A percentile compares a stretch with the other conserved stretches of the same genome.
phyloP scores from a whole-genome alignment of 2,329 filamentous ascomycete genomes.

The Trichoderma hamatum region DNA sequence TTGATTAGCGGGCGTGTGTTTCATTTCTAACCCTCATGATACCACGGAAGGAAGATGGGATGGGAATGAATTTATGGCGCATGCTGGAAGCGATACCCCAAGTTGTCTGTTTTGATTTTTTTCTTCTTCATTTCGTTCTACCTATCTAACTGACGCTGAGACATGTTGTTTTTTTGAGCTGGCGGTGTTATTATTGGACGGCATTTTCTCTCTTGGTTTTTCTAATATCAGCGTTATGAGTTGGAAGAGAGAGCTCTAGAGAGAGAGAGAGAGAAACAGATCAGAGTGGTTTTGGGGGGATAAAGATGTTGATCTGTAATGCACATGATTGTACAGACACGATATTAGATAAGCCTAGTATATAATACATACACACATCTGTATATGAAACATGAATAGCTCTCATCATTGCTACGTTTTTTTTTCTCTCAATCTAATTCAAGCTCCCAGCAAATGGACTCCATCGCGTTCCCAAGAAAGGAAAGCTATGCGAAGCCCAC shows the following conservation, averaged over 20 bases:
- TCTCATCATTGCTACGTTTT: neutral
- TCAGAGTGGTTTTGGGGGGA: neutral
- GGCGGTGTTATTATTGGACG: neutral
- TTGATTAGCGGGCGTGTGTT: conserved; percentile 22
- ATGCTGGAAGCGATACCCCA: conserved; percentile 29
- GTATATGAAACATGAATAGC: neutral
- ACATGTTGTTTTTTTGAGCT: neutral
- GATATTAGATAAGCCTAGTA: neutral
- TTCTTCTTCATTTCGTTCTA: neutral
- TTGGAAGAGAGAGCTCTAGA: neutral
- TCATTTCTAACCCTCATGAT: conserved; percentile 24
- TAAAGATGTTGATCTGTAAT: neutral
- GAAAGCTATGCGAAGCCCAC: conserved; percentile 1
- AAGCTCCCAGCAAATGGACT: neutral
- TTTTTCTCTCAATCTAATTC: neutral
- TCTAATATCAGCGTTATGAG: neutral
- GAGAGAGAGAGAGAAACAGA: neutral
- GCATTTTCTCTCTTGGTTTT: neutral
- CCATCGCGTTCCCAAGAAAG: neutral
- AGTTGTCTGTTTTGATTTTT: neutral
- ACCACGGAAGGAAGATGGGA: conserved; percentile 23
- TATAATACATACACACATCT: neutral
- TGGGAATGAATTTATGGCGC: conserved; percentile 25
- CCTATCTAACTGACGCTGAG: neutral
- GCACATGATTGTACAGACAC: neutral